Evolutionary conservation across 2,329 filamentous ascomycete genomes (phyloP).

Genomic region (Fusarium anthophilum): DNA sequence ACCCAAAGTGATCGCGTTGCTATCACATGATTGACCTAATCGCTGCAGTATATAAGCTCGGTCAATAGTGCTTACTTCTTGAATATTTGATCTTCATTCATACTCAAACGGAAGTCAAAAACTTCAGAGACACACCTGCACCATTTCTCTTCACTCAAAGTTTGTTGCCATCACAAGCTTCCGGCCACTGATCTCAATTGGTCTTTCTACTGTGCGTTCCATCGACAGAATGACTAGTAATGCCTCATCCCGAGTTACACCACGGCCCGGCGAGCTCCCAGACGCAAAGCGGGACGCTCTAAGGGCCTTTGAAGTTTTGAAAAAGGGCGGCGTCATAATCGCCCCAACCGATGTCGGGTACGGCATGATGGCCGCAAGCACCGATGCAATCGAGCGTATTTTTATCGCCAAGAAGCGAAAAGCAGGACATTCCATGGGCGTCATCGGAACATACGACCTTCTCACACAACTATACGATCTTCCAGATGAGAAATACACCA

Average conservation of each 20-base stretch:
- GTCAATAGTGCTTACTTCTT: too few relatives aligned
- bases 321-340: neutral
- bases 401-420: neutral
- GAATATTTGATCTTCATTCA: neutral
- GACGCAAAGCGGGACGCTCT: neutral
- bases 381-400: neutral
- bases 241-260: neutral
- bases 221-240: neutral
- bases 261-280: neutral
- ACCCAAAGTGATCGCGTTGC: fast-evolving
- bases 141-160: fast-evolving
- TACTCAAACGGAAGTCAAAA: neutral
- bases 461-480: neutral
- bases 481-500: neutral
- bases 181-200: fast-evolving
- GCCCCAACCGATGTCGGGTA: neutral
- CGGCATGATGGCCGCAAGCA: neutral
- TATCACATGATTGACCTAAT: neutral
- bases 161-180: neutral
- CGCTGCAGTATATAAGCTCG: neutral
- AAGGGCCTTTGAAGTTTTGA: neutral
- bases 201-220: neutral
- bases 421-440: neutral
- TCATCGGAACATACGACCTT: neutral
- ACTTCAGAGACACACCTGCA: neutral